Evolutionary conservation across 2,329 filamentous ascomycete species (phyloP).

Genomic region (Hymenoscyphus albidus): DNA sequence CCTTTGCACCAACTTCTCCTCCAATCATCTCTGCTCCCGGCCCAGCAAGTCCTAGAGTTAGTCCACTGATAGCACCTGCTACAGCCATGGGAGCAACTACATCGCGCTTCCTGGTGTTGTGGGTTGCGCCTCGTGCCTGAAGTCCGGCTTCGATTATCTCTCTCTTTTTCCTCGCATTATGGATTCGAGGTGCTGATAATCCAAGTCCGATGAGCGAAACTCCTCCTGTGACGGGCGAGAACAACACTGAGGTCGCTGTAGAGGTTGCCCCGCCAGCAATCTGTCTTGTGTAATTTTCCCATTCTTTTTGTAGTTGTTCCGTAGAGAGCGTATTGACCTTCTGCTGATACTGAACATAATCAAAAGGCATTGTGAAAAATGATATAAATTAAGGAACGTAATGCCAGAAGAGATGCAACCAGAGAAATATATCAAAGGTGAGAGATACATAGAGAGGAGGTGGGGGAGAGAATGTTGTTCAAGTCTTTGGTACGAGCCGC

Average conservation of each 20-base stretch:
- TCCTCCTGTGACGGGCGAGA: conserved; percentile 39
- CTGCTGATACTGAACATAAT: conserved; percentile 39
- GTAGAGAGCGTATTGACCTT: conserved; percentile 38
- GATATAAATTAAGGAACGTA: neutral
- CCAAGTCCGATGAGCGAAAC: conserved; percentile 40
- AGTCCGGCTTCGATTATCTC: conserved; percentile 41
- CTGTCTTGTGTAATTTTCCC: conserved; percentile 43
- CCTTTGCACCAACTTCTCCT: conserved; percentile 37
- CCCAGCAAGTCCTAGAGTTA: conserved; percentile 38
- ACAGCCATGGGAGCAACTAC: conserved; percentile 40
- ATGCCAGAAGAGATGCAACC: neutral
- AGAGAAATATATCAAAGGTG: neutral
- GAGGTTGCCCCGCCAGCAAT: conserved; percentile 40
- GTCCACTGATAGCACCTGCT: conserved; percentile 37
- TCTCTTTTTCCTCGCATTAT: conserved; percentile 42
- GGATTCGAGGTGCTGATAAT: conserved; percentile 39
- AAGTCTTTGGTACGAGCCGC: neutral
- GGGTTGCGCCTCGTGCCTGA: conserved; percentile 34
- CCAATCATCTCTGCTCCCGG: conserved; percentile 38
- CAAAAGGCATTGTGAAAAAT: conserved; percentile 37
- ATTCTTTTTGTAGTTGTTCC: conserved; percentile 40
- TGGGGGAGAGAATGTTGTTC: neutral
- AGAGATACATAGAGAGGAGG: neutral
- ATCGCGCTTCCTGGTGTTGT: conserved; percentile 41
- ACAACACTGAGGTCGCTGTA: conserved; percentile 38